Conservation (phyloP, 495 filamentous ascomycete species). For the Astrothelium macrocarpum region DNA sequence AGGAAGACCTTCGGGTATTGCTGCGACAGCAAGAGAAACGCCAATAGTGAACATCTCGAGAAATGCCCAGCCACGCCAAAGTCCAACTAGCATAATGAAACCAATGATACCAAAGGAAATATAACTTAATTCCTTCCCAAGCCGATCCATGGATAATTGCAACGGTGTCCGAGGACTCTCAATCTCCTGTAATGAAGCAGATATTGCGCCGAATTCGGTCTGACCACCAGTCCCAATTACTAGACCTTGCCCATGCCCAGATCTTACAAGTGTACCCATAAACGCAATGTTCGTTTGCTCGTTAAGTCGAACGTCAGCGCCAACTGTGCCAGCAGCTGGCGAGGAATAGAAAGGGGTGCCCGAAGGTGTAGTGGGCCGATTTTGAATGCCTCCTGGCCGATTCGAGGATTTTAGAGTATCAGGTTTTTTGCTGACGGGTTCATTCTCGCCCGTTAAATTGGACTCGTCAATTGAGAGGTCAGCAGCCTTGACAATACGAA, state of each 20-base stretch:
- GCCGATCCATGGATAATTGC: conserved; percentile 91
- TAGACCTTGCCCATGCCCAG: conserved; percentile 90
- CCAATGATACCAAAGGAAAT: conserved; percentile 92
- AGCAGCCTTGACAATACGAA: conserved; percentile 80
- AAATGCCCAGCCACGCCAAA: conserved; percentile 77
- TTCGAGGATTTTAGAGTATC: conserved; percentile 42
- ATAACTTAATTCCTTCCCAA: conserved; percentile 89
- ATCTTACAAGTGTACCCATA: conserved; percentile 95
- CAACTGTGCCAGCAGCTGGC: conserved; percentile 51
- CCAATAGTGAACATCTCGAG: conserved; percentile 97
- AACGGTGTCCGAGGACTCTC: conserved; percentile 90
- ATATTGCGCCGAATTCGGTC: conserved; percentile 96
- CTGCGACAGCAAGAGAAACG: conserved; percentile 91
- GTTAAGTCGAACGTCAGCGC: conserved; percentile 54
- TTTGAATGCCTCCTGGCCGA: conserved; percentile 6
- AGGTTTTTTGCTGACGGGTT: conserved; percentile 69
- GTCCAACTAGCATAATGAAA: conserved; percentile 79
- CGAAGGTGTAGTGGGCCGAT: conserved; percentile 23
- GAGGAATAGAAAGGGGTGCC: conserved; percentile 52
- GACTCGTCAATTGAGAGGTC: conserved; percentile 93
- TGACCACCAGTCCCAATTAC: conserved; percentile 87
- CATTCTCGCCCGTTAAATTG: conserved; percentile 94
- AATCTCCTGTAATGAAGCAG: conserved; percentile 81
- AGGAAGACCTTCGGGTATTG: conserved; percentile 92
- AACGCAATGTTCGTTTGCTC: conserved; percentile 82